A percentile compares a stretch with the other conserved stretches of the same genome.
phyloP scores from a whole-genome alignment of 2,329 filamentous ascomycete species.

The Scleromitrula shiraiana region DNA sequence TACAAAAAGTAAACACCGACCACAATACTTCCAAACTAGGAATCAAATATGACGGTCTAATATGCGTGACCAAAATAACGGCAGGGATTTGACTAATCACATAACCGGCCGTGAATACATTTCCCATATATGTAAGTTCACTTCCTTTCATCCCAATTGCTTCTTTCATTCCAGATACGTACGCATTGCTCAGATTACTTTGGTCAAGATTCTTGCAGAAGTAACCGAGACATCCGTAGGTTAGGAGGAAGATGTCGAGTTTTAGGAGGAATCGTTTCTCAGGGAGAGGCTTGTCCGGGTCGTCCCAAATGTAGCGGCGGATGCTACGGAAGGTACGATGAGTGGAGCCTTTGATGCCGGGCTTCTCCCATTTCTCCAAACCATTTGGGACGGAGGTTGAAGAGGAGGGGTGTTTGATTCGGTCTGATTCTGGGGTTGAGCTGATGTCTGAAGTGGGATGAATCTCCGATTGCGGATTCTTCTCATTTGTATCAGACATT shows the following conservation, averaged over 20 bases:
- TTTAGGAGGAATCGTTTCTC: slow-evolving; percentile 41
- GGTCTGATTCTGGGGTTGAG: too few species aligned
- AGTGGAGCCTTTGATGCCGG: slow-evolving; percentile 10
- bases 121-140: slow-evolving; percentile 44
- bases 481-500: slow-evolving; percentile 1
- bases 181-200: slow-evolving; percentile 31
- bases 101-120: slow-evolving; percentile 42
- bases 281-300: slow-evolving; percentile 26
- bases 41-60: slow-evolving; percentile 23
- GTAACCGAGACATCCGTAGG: slow-evolving; percentile 37
- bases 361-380: slow-evolving; percentile 15
- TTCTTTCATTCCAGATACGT: slow-evolving; percentile 39
- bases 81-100: slow-evolving; percentile 20
- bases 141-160: slow-evolving; percentile 43
- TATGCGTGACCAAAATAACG: slow-evolving; percentile 17
- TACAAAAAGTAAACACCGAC: slow-evolving; percentile 21
- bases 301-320: slow-evolving; percentile 27
- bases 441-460: background rate
- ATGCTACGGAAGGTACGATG: slow-evolving; percentile 13
- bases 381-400: background rate
- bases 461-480: background rate
- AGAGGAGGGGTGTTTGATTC: background rate
- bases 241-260: slow-evolving; percentile 41
- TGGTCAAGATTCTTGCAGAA: slow-evolving; percentile 39
- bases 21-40: slow-evolving; percentile 20